A percentile compares a stretch with the other conserved stretches of the same genome.
Conservation (phyloP, 116 monocot species). For the Phalaenopsis hybrid region DNA sequence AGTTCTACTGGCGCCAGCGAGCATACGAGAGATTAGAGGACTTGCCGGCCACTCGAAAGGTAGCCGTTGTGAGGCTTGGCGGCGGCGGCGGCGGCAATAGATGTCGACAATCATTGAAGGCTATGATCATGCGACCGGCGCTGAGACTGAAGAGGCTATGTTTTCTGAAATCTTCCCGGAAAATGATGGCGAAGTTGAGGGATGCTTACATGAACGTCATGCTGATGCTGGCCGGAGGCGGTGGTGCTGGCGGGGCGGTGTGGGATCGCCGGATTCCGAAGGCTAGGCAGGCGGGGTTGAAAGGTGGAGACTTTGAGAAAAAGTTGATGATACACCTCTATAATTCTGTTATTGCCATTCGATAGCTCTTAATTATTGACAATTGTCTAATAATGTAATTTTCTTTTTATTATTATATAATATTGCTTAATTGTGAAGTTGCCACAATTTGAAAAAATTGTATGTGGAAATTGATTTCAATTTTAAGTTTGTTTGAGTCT, state of each 20-base stretch:
- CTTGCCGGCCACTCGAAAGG: not conserved
- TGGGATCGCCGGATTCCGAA: constrained; percentile 13
- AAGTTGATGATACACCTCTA: constrained; percentile 17
- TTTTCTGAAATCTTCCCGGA: constrained; percentile 5
- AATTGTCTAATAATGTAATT: no score
- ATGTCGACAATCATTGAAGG: not conserved
- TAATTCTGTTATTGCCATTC: constrained; percentile 13
- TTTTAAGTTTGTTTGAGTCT: no score
- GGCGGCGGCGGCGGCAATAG: constrained; percentile 4
- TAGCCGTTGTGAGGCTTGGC: constrained; percentile 2
- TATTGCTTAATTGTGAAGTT: no score
- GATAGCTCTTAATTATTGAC: not conserved
- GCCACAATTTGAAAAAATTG: no score
- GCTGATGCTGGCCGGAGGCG: constrained; percentile 8
- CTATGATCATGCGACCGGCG: not conserved
- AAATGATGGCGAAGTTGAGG: constrained; percentile 10
- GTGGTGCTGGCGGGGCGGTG: not conserved
- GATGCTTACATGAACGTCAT: constrained; percentile 21
- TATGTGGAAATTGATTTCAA: no score
- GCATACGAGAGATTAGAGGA: constrained; percentile 1
- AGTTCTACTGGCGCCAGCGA: constrained; percentile 22
- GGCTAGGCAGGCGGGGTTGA: not conserved
- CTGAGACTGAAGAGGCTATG: not conserved
- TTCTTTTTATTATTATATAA: no score
- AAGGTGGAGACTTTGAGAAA: constrained; percentile 19